phyloP scores from a whole-genome alignment of 768 basidiomycete species.

The Amanita inopinata region DNA sequence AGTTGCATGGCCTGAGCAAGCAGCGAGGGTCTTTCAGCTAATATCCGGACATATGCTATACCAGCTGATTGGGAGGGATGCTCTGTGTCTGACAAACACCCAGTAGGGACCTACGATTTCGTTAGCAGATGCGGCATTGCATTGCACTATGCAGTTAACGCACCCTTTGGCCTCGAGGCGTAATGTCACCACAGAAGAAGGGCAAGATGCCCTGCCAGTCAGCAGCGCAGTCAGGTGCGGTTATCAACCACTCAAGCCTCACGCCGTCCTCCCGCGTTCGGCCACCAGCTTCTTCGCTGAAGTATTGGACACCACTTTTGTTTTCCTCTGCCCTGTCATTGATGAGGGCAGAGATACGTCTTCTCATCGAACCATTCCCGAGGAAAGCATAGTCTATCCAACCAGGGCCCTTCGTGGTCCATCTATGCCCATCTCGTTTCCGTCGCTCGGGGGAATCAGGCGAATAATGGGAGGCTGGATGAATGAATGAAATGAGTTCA shows the following conservation, averaged over 20 bases:
- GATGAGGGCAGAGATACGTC: conserved; percentile 40
- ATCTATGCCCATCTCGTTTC: conserved; percentile 36
- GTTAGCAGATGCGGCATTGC: neutral
- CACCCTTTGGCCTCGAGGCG: conserved; percentile 50
- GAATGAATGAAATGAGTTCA: conserved; percentile 60
- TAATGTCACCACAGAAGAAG: conserved; percentile 71
- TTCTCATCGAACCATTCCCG: conserved; percentile 33
- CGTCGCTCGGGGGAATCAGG: conserved; percentile 34
- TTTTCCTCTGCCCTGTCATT: conserved; percentile 38
- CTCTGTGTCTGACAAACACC: conserved; percentile 32
- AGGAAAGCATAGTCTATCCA: conserved; percentile 65
- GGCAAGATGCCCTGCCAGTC: conserved; percentile 35
- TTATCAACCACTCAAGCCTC: conserved; percentile 50
- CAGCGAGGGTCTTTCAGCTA: conserved; percentile 24
- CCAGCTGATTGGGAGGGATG: conserved; percentile 45
- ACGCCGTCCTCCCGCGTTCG: conserved; percentile 46
- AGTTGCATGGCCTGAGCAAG: conserved; percentile 26
- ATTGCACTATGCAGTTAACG: neutral
- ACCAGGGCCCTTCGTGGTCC: conserved; percentile 45
- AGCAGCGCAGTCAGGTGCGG: conserved; percentile 20
- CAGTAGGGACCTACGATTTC: conserved; percentile 35
- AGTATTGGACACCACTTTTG: conserved; percentile 32
- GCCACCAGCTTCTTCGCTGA: conserved; percentile 39
- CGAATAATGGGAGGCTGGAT: conserved; percentile 44
- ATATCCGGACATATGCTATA: conserved; percentile 38